These are phyloP conservation scores for Geotrichum macrosporum DNA, from an alignment of 1,139 yeast genomes.

Conservation along the genomic window DNA sequence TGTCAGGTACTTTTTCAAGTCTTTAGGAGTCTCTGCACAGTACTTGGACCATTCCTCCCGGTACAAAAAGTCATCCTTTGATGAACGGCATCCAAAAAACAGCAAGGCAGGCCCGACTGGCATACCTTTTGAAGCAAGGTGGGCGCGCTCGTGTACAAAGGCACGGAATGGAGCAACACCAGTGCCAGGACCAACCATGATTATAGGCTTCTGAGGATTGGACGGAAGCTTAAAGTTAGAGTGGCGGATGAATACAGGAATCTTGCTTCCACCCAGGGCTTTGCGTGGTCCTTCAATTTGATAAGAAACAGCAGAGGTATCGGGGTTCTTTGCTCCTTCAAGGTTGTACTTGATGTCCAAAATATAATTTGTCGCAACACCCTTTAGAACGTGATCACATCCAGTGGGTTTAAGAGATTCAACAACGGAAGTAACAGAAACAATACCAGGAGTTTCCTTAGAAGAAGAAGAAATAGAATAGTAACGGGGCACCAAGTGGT, in stretches of 20 bases:
- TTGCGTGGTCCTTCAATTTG: constrained; percentile 77
- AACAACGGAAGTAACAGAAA: constrained; percentile 83
- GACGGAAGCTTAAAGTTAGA: constrained; percentile 94
- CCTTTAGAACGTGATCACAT: constrained; percentile 54
- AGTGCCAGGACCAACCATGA: constrained; percentile 96
- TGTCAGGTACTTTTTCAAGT: constrained; percentile 58
- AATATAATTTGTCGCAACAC: constrained; percentile 88
- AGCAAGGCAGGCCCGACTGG: constrained; percentile 69
- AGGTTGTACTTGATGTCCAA: constrained; percentile 65
- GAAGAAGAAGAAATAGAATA: constrained; percentile 95
- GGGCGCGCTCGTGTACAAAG: constrained; percentile 76
- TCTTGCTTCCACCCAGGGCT: constrained; percentile 43
- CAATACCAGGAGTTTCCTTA: constrained; percentile 63
- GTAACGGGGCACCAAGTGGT: constrained; percentile 88
- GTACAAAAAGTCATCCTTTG: constrained; percentile 72
- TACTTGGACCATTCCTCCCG: constrained; percentile 71
- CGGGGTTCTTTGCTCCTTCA: constrained; percentile 43
- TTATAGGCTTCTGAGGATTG: constrained; percentile 75
- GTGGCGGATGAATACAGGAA: constrained; percentile 91
- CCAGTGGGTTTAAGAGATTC: constrained; percentile 54
- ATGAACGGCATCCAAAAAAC: constrained; percentile 82
- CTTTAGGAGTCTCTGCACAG: constrained; percentile 30
- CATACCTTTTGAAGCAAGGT: constrained; percentile 49
- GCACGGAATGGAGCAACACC: constrained; percentile 99
- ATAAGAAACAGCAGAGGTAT: constrained; percentile 49